Base-by-base conservation (phyloP, 2,329 filamentous ascomycete genomes). In the Aspergillus bombycis region DNA sequence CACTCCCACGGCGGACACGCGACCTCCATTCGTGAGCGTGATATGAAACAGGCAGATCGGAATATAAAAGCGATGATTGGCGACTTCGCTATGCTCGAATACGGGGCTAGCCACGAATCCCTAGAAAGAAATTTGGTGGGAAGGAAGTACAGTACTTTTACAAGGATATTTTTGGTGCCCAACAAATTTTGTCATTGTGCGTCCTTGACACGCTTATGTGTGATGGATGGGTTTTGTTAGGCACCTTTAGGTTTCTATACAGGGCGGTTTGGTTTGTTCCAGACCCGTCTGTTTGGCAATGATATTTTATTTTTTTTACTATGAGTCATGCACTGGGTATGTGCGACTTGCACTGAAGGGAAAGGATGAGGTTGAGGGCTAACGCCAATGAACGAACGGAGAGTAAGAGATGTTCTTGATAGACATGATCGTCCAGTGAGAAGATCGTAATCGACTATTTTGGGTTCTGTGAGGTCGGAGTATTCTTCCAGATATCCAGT, bases 211-310 rank as follows among this genome's bases (percentile, higher is more conserved):
- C 11, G 45, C 12, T 14, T 26, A 48, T 48, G 12, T 48, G 2
- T 26, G 12, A 41, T 41, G 36, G 16, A 45, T 12, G 19, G 21
- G 9, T 3, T 23, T 1, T 46, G 23, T 52, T 32, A 52, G 48
- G 48, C 48, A 52, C 14, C 48, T 52, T 52, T 52, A 52, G 48
- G 48, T 52, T 52, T 21, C 19, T 52, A 52, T 52, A 52, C 28
- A 21, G 28, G 7, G 30, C 5, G 45, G n/a, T 19, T 8, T 32
- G 14, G 46, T n/a, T 11, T 26, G n/a, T 23, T 32, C 48, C 48
- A 52, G 48, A 52, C 48, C 28, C 21, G 23, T 16, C 11, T 2
- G 45, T 28, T 12, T n/a, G 21, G 21, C n/a, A 43, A 5, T 43
- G 38, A 41, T 8, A 7, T 16, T 36, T 36, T 12, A 14, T 36